These are phyloP conservation scores for Talaromyces sp. DNA, from an alignment of 2,329 filamentous ascomycete species.

Conservation along the genomic window DNA sequence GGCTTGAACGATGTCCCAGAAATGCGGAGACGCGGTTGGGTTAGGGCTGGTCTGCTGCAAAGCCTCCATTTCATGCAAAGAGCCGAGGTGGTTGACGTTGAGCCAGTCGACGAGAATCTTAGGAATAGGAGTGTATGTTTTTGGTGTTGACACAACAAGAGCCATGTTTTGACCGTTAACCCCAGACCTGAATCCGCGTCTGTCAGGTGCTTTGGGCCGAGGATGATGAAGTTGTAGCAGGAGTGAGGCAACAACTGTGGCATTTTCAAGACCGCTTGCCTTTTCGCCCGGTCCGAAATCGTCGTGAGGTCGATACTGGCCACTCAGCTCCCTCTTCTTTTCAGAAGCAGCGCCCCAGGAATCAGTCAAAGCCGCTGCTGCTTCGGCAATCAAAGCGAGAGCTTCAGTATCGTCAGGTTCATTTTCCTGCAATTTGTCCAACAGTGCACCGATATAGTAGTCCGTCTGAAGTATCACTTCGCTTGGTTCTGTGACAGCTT, in stretches of 20 bases:
- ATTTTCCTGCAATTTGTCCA: slow-evolving; percentile 44
- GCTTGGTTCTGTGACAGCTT: slow-evolving; percentile 63
- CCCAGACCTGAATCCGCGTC: slow-evolving; percentile 24
- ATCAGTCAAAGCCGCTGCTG: slow-evolving; percentile 33
- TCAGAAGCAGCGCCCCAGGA: slow-evolving; percentile 33
- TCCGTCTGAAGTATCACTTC: slow-evolving; percentile 74
- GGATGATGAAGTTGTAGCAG: slow-evolving; percentile 76
- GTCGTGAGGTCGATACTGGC: slow-evolving; percentile 43
- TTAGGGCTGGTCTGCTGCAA: slow-evolving; percentile 64
- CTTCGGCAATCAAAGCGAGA: slow-evolving; percentile 32
- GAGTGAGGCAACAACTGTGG: slow-evolving; percentile 72
- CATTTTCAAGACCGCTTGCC: slow-evolving; percentile 66
- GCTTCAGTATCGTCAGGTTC: slow-evolving; percentile 32
- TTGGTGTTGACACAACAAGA: slow-evolving; percentile 26
- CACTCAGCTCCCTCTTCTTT: slow-evolving; percentile 43
- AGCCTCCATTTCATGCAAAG: slow-evolving; percentile 62
- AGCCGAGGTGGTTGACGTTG: slow-evolving; percentile 68
- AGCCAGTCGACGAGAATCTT: slow-evolving; percentile 82
- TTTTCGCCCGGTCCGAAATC: slow-evolving; percentile 64
- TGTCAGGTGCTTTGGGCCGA: slow-evolving; percentile 35
- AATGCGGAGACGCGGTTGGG: slow-evolving; percentile 70
- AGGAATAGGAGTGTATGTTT: slow-evolving; percentile 55
- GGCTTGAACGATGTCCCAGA: slow-evolving; percentile 80
- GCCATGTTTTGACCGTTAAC: slow-evolving; percentile 30
- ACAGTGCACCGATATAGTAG: slow-evolving; percentile 61